Base-by-base conservation (phyloP, 108 stramenopile species). In the Discostella pseudostelligera region DNA sequence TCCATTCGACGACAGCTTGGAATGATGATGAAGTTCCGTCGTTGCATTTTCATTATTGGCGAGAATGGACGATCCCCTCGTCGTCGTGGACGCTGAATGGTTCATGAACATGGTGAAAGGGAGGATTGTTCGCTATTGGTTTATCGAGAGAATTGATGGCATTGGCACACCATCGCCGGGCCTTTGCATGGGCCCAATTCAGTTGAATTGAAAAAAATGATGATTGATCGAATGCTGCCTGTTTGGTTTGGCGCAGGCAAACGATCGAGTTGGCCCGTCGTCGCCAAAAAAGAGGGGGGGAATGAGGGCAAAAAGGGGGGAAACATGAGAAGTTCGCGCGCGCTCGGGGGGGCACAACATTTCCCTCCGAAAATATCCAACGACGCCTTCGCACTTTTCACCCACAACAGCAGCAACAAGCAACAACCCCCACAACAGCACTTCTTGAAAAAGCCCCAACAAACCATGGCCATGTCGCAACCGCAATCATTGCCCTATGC, bases 41-140 rank as follows among this genome's bases (percentile, higher is more conserved):
- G 43, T n/a, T 26, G 63, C 40, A 45, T 73, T 66, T 59, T 73
- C 72, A 40, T 65, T 59, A 22, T 65, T 73, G 42, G 59, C 12
- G 53, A 62, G 58, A 42, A 44, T 21, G 39, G 32, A 20, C 37
- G 58, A 39, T 20, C 50, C 4, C 19, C 36, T 16, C 24, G 73
- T 21, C 19, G 17, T 16, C 24, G 73, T 21, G 6, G 73, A 67
- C 8, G 66, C 36, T 32, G 57, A 57, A n/a, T 75, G 67, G 35
- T 75, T 75, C 65, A 67, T 58, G 49, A 75, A 75, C 74, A 75
- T 75, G 14, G 5, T 72, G 42, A 40, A 12, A n/a, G 19, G 17
- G 26, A 25, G 43, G 26, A 29, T 54, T 43, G 11, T 22, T 29
- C 40, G 9, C 2, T 56, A 12, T 9, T 21, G 37, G 37, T 35